Percentiles rank a stretch among this genome's conserved stretches.
phyloP scores from a whole-genome alignment of 2,329 filamentous ascomycete genomes.

The Neonectria sp. region DNA sequence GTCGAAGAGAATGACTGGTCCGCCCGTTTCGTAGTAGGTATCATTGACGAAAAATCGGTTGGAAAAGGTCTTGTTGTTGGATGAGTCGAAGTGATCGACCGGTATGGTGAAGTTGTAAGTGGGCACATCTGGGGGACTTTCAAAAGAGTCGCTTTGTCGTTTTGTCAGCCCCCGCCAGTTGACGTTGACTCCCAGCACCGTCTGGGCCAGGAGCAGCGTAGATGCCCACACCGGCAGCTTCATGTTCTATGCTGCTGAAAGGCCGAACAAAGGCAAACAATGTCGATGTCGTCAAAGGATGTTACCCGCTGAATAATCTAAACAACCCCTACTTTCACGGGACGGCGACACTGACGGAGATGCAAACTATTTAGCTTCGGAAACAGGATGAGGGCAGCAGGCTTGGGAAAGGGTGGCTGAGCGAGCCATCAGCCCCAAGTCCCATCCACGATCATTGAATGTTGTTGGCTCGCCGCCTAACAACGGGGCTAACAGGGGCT shows the following conservation, averaged over 20 bases:
- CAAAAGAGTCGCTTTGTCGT: neutral
- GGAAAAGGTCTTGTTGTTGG: conserved; percentile 36
- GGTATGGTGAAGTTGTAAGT: conserved; percentile 33
- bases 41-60: conserved; percentile 45
- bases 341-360: neutral
- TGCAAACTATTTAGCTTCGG: neutral
- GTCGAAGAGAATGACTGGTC: conserved; percentile 45
- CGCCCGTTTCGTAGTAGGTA: conserved; percentile 42
- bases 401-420: neutral
- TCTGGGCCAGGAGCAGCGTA: conserved; percentile 16
- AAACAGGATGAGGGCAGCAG: neutral
- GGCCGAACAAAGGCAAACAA: neutral
- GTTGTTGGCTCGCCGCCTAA: neutral
- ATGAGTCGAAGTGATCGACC: conserved; percentile 42
- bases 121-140: conserved; percentile 19
- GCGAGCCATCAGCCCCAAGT: neutral
- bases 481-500: neutral
- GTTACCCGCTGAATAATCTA: neutral
- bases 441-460: neutral
- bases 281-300: neutral
- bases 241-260: conserved; percentile 2
- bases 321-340: neutral
- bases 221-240: conserved; percentile 17
- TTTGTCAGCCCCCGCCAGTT: conserved; percentile 15
- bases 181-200: conserved; percentile 20